Evolutionary conservation across 228 moss, liverwort and hornwort species (phyloP), one percentile per base, ranked within the genome.

Genomic region (Sphagnum fallax): DNA sequence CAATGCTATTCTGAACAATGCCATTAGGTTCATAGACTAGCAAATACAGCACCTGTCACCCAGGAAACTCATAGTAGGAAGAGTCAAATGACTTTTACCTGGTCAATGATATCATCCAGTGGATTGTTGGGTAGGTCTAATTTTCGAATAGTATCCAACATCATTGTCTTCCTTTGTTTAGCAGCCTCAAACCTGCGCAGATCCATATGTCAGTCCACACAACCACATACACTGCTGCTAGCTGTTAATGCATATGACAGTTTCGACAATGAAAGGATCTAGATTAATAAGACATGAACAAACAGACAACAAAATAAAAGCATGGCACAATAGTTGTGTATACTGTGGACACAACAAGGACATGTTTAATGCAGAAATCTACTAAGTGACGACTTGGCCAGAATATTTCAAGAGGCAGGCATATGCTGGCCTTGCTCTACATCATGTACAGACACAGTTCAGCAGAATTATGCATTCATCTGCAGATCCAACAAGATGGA

Each of bases 81-180:
- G 47, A 48, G 5, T 59, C 53, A 63, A 63, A 11, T 71, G 67
- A 63, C 53, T 51, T 51, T 57, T 68, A 92, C 92, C 88, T 90
- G 84, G 78, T 98, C 98, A 78, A 98, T 98, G 71, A 98, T 98
- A 65, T 98, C 98, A 88, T 98, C 98, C 57, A 98, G 76, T 13
- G 98, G 98, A 85, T 98, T 98, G 67, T 98, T 98, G 51, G 98
- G 98, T 69, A 98, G 80, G 32, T 94, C 89, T n/a, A 98, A 83
- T 55, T 66, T 63, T 65, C 92, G 85, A 16, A 98, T 92, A 6
- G 63, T 83, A 47, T 94, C 94, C 82, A 98, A 80, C 49, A 88
- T 71, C 67, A 60, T 80, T 50, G 48, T 74, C 83, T 86, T 90
- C 77, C 92, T 88, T 47, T 62, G 69, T 67, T 88, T 92, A 49